Conservation (phyloP, 805 yeast genomes). For the Yamadazyma akitaensis region DNA sequence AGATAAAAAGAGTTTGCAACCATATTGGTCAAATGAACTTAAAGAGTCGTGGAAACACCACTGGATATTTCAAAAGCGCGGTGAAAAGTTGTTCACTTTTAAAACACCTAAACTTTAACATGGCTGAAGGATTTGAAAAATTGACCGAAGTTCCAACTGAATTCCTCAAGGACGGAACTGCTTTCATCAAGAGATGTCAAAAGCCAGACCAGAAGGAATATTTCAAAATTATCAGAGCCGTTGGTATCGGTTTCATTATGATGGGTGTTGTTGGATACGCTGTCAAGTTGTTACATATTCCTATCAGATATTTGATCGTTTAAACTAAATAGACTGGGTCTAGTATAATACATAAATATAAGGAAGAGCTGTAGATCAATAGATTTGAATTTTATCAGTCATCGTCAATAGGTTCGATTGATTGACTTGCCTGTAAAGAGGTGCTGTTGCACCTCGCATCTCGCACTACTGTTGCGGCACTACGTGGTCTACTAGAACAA, state of each 20-base stretch:
- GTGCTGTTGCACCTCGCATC: too few relatives aligned
- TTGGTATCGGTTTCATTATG: constrained; percentile 93
- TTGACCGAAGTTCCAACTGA: constrained; percentile 84
- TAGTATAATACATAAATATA: background rate
- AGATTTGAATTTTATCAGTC: background rate
- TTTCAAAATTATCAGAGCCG: constrained; percentile 85
- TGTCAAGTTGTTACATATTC: constrained; percentile 91
- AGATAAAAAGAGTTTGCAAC: constrained; percentile 19
- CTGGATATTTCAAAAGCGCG: constrained; percentile 5
- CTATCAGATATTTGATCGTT: constrained; percentile 93
- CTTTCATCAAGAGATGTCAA: constrained; percentile 86
- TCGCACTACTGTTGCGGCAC: too few relatives aligned
- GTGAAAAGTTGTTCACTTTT: constrained; percentile 3
- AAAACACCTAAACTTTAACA: constrained; percentile 14
- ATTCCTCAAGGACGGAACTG: constrained; percentile 86
- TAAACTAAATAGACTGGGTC: constrained; percentile 28
- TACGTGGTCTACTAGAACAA: too few relatives aligned
- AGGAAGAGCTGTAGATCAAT: background rate
- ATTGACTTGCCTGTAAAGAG: too few relatives aligned
- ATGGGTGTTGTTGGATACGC: constrained; percentile 98
- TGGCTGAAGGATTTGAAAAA: constrained; percentile 67
- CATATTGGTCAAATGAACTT: constrained; percentile 1
- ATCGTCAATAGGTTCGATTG: background rate
- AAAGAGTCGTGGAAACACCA: background rate
- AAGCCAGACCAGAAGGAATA: constrained; percentile 91